These are phyloP conservation scores for Nigrospora sphaerica DNA, from an alignment of 2,329 filamentous ascomycete species.

Conservation along the genomic window DNA sequence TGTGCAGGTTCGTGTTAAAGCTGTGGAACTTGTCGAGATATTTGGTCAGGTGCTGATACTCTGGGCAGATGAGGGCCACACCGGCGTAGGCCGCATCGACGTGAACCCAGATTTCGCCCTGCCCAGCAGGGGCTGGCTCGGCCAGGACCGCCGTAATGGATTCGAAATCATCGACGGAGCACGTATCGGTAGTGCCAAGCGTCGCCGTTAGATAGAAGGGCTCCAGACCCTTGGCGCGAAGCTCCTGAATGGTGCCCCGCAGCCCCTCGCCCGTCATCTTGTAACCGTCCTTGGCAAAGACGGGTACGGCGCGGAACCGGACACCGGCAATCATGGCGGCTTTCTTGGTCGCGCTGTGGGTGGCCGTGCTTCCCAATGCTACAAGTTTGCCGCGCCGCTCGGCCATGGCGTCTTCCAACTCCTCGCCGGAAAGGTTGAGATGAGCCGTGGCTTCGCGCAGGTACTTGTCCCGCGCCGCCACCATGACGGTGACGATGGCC, in stretches of 20 bases:
- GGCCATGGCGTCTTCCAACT: slow-evolving; percentile 62
- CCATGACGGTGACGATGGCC: slow-evolving; percentile 78
- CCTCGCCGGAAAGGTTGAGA: slow-evolving; percentile 29
- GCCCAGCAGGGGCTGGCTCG: slow-evolving; percentile 16
- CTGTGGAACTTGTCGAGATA: slow-evolving; percentile 67
- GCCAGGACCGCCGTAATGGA: slow-evolving; percentile 51
- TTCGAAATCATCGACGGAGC: slow-evolving; percentile 75
- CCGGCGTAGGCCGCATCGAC: slow-evolving; percentile 92
- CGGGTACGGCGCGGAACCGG: slow-evolving; percentile 65
- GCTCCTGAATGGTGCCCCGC: slow-evolving; percentile 53
- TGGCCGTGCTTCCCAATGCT: slow-evolving; percentile 69
- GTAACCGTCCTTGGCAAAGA: slow-evolving; percentile 56
- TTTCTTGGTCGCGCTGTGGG: slow-evolving; percentile 82
- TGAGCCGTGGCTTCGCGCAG: slow-evolving; percentile 52
- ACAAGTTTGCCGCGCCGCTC: slow-evolving; percentile 66
- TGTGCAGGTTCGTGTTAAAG: slow-evolving; percentile 95
- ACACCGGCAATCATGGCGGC: slow-evolving; percentile 80
- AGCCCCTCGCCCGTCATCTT: slow-evolving; percentile 62
- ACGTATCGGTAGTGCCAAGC: slow-evolving; percentile 81
- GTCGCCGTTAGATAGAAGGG: slow-evolving; percentile 84
- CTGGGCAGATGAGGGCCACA: slow-evolving; percentile 72
- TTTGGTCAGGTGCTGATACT: slow-evolving; percentile 63
- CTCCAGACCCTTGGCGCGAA: slow-evolving; percentile 62
- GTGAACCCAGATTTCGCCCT: slow-evolving; percentile 74
- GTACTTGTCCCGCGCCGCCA: slow-evolving; percentile 78